phyloP scores from a whole-genome alignment of 2,329 filamentous ascomycete genomes.

The Aspergillus sp. region DNA sequence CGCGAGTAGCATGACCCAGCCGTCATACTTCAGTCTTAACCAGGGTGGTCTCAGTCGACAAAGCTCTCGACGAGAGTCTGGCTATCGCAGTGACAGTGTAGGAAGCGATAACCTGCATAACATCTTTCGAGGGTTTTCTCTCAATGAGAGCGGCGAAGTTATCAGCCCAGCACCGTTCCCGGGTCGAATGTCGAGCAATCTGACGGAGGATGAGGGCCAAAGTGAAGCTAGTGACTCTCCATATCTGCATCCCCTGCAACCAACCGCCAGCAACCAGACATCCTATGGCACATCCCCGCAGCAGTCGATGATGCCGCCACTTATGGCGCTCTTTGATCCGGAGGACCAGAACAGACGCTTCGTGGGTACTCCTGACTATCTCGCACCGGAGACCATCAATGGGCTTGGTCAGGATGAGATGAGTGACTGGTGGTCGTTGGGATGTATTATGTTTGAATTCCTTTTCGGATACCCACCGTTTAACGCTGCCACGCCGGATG shows the following conservation, averaged over 20 bases:
- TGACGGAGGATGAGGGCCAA: conserved; percentile 68
- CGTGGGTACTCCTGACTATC: conserved; percentile 93
- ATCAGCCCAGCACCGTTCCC: conserved; percentile 27
- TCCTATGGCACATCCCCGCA: conserved; percentile 43
- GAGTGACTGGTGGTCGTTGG: conserved; percentile 99
- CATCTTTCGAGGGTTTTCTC: conserved; percentile 73
- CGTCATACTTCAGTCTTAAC: conserved; percentile 78
- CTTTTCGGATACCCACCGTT: conserved; percentile 91
- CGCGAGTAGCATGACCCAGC: conserved; percentile 62
- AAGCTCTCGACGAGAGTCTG: conserved; percentile 61
- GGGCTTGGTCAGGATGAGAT: conserved; percentile 94
- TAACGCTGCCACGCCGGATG: conserved; percentile 79
- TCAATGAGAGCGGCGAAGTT: conserved; percentile 55
- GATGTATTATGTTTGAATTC: conserved; percentile 96
- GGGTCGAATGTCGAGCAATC: conserved; percentile 34
- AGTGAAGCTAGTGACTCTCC: conserved; percentile 68
- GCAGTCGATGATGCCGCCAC: conserved; percentile 77
- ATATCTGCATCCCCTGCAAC: conserved; percentile 63
- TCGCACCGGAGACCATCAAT: conserved; percentile 93
- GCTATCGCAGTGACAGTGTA: conserved; percentile 83
- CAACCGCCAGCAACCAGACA: conserved; percentile 45
- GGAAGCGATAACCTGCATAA: conserved; percentile 77
- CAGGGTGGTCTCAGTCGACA: conserved; percentile 54
- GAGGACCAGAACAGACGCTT: conserved; percentile 89
- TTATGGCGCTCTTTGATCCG: conserved; percentile 89